These are phyloP conservation scores for Posidonia australis DNA, from an alignment of 106 monocot species.

Conservation along the genomic window DNA sequence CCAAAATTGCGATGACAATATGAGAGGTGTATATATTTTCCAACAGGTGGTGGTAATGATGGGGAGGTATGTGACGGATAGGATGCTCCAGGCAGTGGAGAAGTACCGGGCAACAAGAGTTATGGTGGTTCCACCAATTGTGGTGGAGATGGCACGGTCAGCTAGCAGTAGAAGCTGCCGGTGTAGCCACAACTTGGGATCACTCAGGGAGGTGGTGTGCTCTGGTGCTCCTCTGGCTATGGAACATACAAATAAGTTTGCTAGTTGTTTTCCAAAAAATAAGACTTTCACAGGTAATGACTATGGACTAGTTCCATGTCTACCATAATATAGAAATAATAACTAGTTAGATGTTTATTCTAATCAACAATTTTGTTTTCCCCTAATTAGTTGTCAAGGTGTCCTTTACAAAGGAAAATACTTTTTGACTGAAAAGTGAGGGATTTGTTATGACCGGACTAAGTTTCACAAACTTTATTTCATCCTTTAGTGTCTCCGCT, in stretches of 20 bases:
- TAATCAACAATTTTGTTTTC: background rate
- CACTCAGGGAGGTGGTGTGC: slow-evolving; percentile 55
- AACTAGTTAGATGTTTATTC: too few species aligned
- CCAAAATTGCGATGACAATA: too few species aligned
- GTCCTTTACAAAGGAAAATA: background rate
- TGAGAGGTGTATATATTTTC: background rate
- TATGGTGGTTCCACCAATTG: slow-evolving; percentile 26
- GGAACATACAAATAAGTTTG: slow-evolving; percentile 37
- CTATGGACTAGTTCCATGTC: background rate
- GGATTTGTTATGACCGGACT: background rate
- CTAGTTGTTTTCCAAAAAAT: slow-evolving; percentile 19
- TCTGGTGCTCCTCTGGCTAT: slow-evolving; percentile 55
- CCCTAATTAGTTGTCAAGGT: background rate
- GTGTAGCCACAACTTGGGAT: slow-evolving; percentile 14
- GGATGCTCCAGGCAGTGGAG: slow-evolving; percentile 36
- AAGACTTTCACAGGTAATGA: slow-evolving; percentile 38
- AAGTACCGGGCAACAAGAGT: slow-evolving; percentile 36
- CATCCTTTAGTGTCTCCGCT: too few species aligned
- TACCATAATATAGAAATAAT: too few species aligned
- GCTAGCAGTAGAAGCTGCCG: too few species aligned
- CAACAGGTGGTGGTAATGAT: slow-evolving; percentile 30
- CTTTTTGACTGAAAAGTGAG: background rate
- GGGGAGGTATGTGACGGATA: slow-evolving; percentile 25
- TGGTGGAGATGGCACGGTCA: slow-evolving; percentile 5
- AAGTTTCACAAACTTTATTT: background rate